Conservation (phyloP, 2,329 filamentous ascomycete species). For the Xylaria sp. region DNA sequence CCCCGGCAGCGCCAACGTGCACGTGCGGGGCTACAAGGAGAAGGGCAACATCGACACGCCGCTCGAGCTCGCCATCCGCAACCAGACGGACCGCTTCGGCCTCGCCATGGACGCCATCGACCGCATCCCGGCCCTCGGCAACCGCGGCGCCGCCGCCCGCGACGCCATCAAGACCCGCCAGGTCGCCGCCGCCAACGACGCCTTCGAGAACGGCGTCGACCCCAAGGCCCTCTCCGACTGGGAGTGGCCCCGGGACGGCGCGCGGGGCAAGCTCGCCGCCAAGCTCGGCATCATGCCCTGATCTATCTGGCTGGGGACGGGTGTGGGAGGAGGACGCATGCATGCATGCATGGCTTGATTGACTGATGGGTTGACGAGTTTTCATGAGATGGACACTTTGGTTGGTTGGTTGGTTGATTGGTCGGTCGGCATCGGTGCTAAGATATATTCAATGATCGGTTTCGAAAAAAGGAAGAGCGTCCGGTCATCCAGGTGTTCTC, state of each 20-base stretch:
- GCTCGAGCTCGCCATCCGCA: conserved; percentile 76
- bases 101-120: conserved; percentile 78
- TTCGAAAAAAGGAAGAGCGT: too few species aligned
- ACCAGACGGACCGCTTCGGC: conserved; percentile 76
- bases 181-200: conserved; percentile 64
- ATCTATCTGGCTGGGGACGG: too few species aligned
- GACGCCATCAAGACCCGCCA: conserved; percentile 67
- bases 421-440: too few species aligned
- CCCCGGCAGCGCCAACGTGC: conserved; percentile 66
- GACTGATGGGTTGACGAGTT: too few species aligned
- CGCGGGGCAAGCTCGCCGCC: conserved; percentile 38
- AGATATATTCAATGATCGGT: too few species aligned
- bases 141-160: conserved; percentile 63
- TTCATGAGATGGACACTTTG: too few species aligned
- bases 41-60: conserved; percentile 86
- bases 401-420: too few species aligned
- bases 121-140: conserved; percentile 62
- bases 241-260: conserved; percentile 60
- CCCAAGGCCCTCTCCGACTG: conserved; percentile 67
- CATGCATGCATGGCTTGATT: too few species aligned
- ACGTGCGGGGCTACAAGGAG: conserved; percentile 79
- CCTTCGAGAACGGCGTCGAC: conserved; percentile 72
- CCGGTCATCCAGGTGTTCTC: too few species aligned
- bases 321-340: too few species aligned
- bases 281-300: conserved; percentile 9